phyloP scores from a whole-genome alignment of 257 asterid species.

The Petrea volubilis region DNA sequence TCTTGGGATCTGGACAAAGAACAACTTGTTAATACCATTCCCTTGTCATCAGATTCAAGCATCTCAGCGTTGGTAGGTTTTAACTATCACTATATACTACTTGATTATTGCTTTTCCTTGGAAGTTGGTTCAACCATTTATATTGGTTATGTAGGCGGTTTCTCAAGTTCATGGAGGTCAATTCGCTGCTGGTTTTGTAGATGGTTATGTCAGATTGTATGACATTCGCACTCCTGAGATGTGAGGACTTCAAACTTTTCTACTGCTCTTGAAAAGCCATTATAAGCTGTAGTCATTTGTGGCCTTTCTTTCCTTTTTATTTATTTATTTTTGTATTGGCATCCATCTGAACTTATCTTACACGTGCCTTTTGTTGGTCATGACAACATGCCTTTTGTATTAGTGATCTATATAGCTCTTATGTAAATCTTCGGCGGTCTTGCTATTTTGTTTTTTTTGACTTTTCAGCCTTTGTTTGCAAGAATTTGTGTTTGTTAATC shows the following conservation, averaged over 20 bases:
- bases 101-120: neutral
- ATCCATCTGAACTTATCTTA: neutral
- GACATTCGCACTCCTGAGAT: conserved; percentile 82
- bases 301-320: no score
- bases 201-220: conserved; percentile 76
- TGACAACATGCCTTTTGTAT: neutral
- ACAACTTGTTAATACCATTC: conserved; percentile 76
- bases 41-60: conserved; percentile 76
- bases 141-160: conserved; percentile 57
- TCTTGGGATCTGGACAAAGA: conserved; percentile 99
- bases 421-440: neutral
- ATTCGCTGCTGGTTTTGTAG: conserved; percentile 87
- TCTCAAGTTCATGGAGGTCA: conserved; percentile 93
- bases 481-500: neutral
- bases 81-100: neutral
- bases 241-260: conserved; percentile 44
- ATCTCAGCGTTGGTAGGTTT: conserved; percentile 88
- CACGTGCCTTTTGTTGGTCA: neutral
- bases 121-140: neutral
- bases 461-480: neutral
- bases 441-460: neutral
- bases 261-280: neutral
- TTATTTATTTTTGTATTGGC: neutral
- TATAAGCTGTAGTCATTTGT: conserved; percentile 2
- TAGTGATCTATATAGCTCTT: neutral